A percentile compares a stretch with the other conserved stretches of the same genome.
Conservation (phyloP, 2,329 filamentous ascomycete species). For the Beauveria caledonica region DNA sequence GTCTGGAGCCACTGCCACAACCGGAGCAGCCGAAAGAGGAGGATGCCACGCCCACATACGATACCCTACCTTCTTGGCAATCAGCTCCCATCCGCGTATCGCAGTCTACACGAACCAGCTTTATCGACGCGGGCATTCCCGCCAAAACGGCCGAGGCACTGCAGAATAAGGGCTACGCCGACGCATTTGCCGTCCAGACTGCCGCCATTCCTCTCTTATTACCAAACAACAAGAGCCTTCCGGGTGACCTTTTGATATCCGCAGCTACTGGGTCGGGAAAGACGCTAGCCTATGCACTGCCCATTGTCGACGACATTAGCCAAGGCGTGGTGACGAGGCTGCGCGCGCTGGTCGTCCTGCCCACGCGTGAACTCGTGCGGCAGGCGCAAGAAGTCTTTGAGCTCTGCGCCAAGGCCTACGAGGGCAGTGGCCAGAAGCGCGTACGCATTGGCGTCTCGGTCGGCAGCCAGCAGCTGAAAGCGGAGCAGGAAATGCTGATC, state of each 20-base stretch:
- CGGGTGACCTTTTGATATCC: slow-evolving; percentile 79
- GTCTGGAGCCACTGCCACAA: slow-evolving; percentile 74
- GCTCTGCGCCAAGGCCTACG: slow-evolving; percentile 57
- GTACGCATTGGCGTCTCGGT: slow-evolving; percentile 75
- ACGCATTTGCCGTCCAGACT: slow-evolving; percentile 37
- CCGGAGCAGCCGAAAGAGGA: slow-evolving; percentile 54
- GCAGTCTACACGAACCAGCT: slow-evolving; percentile 50
- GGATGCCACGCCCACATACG: slow-evolving; percentile 57
- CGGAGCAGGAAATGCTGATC: slow-evolving; percentile 46
- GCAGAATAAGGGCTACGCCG: slow-evolving; percentile 43
- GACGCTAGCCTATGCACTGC: slow-evolving; percentile 83
- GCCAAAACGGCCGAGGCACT: slow-evolving; percentile 53
- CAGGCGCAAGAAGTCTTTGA: slow-evolving; percentile 78
- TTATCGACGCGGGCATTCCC: slow-evolving; percentile 55
- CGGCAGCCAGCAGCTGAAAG: slow-evolving; percentile 67
- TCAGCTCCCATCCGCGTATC: slow-evolving; percentile 64
- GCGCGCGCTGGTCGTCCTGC: slow-evolving; percentile 76
- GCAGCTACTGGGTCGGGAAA: slow-evolving; percentile 95
- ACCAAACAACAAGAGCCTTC: slow-evolving; percentile 49
- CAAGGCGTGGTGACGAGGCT: slow-evolving; percentile 56
- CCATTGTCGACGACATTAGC: slow-evolving; percentile 71
- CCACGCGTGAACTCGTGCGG: slow-evolving; percentile 80
- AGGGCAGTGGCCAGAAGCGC: slow-evolving; percentile 49
- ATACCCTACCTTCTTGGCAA: slow-evolving; percentile 75
- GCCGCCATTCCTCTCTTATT: slow-evolving; percentile 68